These are phyloP conservation scores for Penicillium verrucosum DNA, from an alignment of 2,329 filamentous ascomycete genomes.

Conservation along the genomic window DNA sequence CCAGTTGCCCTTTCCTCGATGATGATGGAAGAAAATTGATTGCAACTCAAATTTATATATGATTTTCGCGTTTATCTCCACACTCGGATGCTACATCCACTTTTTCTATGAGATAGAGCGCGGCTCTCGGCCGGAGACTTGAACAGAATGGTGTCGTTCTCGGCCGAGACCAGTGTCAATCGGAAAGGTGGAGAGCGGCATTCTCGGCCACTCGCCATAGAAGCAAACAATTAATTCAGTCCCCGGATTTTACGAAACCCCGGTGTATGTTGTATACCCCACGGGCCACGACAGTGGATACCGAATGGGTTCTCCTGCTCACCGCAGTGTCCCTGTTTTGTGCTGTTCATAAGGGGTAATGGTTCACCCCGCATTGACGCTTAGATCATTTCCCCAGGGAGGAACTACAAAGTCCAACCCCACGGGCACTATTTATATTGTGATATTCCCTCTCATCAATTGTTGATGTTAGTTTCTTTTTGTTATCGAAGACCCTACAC, in stretches of 20 bases:
- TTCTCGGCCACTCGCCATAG: not conserved
- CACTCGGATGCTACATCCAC: not conserved
- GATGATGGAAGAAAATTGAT: not conserved
- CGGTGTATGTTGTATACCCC: not conserved
- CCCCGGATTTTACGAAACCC: not conserved
- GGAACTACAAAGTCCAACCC: not conserved
- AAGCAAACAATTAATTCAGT: not conserved
- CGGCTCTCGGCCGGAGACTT: not conserved
- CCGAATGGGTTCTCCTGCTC: not conserved
- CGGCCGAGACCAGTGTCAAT: not conserved
- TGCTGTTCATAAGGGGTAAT: not conserved
- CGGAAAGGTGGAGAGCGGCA: not conserved
- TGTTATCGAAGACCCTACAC: too few relatives aligned
- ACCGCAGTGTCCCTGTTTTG: not conserved
- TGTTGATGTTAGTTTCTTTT: not conserved
- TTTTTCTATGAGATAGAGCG: not conserved
- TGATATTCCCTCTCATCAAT: not conserved
- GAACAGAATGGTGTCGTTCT: not conserved
- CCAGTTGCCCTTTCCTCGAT: not conserved
- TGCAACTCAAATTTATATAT: not conserved
- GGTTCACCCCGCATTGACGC: not conserved
- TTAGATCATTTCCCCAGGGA: not conserved
- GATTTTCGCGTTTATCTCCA: not conserved
- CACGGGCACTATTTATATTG: not conserved
- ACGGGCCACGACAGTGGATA: not conserved